Percentiles rank a stretch among this genome's conserved stretches.
These are phyloP conservation scores for Alternaria hordeiaustralica DNA, from an alignment of 2,329 filamentous ascomycete genomes.

Conservation along the genomic window DNA sequence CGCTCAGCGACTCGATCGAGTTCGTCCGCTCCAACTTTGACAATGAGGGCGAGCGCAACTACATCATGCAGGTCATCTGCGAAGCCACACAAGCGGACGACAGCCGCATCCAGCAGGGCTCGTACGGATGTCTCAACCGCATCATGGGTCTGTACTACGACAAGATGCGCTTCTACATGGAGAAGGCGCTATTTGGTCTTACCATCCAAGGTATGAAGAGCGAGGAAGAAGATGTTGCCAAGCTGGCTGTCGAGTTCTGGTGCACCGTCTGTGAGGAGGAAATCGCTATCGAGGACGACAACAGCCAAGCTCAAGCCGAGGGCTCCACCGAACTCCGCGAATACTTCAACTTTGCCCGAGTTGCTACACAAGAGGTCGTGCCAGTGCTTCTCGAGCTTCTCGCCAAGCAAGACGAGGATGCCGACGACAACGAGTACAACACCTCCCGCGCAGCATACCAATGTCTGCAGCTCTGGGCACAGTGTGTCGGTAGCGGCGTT, in stretches of 20 bases:
- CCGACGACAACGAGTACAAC: constrained; percentile 96
- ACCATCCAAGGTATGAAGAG: constrained; percentile 99
- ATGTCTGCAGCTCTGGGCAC: constrained; percentile 92
- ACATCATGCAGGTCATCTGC: constrained; percentile 99
- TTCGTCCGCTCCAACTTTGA: constrained; percentile 99
- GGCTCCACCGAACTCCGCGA: constrained; percentile 83
- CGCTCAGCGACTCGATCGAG: constrained; percentile 93
- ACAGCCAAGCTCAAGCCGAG: constrained; percentile 74
- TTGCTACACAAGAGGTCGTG: constrained; percentile 92
- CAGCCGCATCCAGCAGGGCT: constrained; percentile 88
- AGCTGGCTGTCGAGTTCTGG: constrained; percentile 99
- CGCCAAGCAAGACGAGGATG: constrained; percentile 97
- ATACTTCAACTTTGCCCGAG: constrained; percentile 94
- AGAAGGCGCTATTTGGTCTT: constrained; percentile 96
- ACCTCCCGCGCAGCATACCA: constrained; percentile 94
- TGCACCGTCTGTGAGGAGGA: constrained; percentile 99
- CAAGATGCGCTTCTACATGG: constrained; percentile 99
- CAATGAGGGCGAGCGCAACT: constrained; percentile 98
- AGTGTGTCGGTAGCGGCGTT: constrained; percentile 84
- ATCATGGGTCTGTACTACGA: constrained; percentile 99
- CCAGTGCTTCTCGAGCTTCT: constrained; percentile 87
- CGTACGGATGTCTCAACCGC: constrained; percentile 95
- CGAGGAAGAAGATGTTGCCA: constrained; percentile 95
- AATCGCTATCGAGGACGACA: constrained; percentile 97
- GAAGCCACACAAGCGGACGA: constrained; percentile 96